Percentiles rank a stretch among this genome's conserved stretches.
Evolutionary conservation across 2,329 filamentous ascomycete genomes (phyloP).

Genomic region (Fusarium nodosum): DNA sequence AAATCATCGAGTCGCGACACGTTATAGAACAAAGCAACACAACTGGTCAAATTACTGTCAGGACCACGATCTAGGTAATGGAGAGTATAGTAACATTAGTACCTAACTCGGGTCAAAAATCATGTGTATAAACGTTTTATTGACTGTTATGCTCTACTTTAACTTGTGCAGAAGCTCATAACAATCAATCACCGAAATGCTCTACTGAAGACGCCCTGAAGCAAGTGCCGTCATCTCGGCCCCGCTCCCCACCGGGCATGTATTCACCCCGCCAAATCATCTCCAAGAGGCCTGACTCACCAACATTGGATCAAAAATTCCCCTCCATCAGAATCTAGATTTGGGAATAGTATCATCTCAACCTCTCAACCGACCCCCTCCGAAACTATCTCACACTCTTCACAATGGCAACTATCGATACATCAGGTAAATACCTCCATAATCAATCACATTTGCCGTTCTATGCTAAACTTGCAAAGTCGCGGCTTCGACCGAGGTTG

Average conservation of each 20-base stretch:
- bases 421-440: constrained; percentile 18
- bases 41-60: constrained; percentile 22
- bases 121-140: neutral
- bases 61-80: neutral
- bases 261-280: constrained; percentile 45
- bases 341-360: constrained; percentile 42
- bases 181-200: neutral
- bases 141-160: neutral
- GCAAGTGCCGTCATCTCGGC: constrained; percentile 31
- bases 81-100: too few species aligned
- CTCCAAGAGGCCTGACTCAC: constrained; percentile 40
- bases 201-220: constrained; percentile 12
- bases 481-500: constrained; percentile 39
- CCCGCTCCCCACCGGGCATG: constrained; percentile 36
- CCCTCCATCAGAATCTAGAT: constrained; percentile 37
- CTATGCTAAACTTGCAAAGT: neutral
- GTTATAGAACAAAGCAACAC: constrained; percentile 29
- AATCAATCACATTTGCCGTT: fast-evolving
- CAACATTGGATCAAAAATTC: constrained; percentile 40
- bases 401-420: constrained; percentile 42
- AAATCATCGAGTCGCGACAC: constrained; percentile 20
- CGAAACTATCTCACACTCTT: neutral
- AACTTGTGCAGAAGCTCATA: neutral
- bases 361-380: neutral
- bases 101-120: too few species aligned